Conservation (phyloP, 495 filamentous ascomycete genomes). For the Tetracladium setigerum region DNA sequence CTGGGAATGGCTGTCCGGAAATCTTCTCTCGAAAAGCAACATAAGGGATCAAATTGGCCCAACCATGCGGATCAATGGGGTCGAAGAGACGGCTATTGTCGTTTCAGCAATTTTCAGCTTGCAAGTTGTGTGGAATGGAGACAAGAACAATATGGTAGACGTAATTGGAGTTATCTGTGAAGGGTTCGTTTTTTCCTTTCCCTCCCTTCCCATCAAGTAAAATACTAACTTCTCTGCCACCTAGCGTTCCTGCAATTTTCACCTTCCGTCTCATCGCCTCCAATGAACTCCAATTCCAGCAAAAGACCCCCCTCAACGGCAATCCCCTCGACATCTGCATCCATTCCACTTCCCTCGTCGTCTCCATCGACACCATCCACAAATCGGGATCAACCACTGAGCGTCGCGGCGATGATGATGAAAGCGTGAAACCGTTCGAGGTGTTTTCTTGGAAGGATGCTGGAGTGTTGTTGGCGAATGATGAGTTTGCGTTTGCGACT, state of each 20-base stretch:
- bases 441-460: slow-evolving; percentile 15
- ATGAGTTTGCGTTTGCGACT: neutral
- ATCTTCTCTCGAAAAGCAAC: slow-evolving; percentile 43
- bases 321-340: slow-evolving; percentile 52
- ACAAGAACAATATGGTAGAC: slow-evolving; percentile 8
- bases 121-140: slow-evolving; percentile 9
- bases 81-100: slow-evolving; percentile 32
- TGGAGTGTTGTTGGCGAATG: neutral
- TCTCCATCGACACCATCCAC: slow-evolving; percentile 49
- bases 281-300: slow-evolving; percentile 34
- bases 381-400: slow-evolving; percentile 29
- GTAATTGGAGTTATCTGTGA: slow-evolving; percentile 58
- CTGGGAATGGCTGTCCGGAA: slow-evolving; percentile 69
- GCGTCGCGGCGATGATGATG: slow-evolving; percentile 7
- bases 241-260: slow-evolving; percentile 55
- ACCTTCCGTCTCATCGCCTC: slow-evolving; percentile 40
- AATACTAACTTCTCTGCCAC: neutral
- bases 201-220: neutral
- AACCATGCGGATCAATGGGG: neutral
- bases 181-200: slow-evolving; percentile 41
- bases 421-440: slow-evolving; percentile 17
- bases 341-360: slow-evolving; percentile 29
- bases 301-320: slow-evolving; percentile 43
- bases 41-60: slow-evolving; percentile 32
- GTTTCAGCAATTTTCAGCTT: slow-evolving; percentile 38